Conservation (phyloP, 1,284 basidiomycete species). For the Ustilago cynodontis region DNA sequence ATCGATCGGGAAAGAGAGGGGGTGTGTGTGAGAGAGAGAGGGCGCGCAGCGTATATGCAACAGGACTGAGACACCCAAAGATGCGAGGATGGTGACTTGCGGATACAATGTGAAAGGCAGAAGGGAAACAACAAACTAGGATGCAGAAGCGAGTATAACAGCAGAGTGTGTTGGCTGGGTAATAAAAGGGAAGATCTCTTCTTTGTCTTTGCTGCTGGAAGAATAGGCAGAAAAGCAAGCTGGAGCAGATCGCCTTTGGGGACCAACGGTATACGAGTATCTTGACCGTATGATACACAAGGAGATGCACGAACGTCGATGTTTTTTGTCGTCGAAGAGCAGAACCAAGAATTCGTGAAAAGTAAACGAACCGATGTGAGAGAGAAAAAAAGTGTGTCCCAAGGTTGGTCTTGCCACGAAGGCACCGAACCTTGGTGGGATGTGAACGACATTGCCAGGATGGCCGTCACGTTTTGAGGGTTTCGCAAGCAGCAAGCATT, state of each 20-base stretch:
- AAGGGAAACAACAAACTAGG: constrained; percentile 13
- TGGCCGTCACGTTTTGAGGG: constrained; percentile 4
- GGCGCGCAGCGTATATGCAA: not conserved
- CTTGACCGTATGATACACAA: constrained; percentile 34
- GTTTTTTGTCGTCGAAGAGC: not conserved
- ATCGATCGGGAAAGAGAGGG: constrained; percentile 1
- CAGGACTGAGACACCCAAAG: not conserved
- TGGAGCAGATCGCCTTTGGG: constrained; percentile 22
- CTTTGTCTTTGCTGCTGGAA: constrained; percentile 14
- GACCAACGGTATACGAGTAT: constrained; percentile 50
- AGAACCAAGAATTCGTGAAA: not conserved
- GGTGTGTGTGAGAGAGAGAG: not conserved
- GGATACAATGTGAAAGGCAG: not conserved
- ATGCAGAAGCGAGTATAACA: constrained; percentile 48
- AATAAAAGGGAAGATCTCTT: constrained; percentile 24
- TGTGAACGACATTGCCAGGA: constrained; percentile 18
- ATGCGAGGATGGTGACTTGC: not conserved
- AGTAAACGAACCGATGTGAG: not conserved
- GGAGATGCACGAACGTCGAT: not conserved
- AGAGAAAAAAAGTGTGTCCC: not conserved
- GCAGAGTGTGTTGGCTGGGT: constrained; percentile 24
- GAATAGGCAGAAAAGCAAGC: constrained; percentile 7
- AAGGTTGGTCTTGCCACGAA: not conserved
- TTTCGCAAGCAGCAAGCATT: not conserved
- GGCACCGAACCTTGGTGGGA: not conserved